phyloP scores from a whole-genome alignment of 129 eudicot genomes.

The Erigeron canadensis region DNA sequence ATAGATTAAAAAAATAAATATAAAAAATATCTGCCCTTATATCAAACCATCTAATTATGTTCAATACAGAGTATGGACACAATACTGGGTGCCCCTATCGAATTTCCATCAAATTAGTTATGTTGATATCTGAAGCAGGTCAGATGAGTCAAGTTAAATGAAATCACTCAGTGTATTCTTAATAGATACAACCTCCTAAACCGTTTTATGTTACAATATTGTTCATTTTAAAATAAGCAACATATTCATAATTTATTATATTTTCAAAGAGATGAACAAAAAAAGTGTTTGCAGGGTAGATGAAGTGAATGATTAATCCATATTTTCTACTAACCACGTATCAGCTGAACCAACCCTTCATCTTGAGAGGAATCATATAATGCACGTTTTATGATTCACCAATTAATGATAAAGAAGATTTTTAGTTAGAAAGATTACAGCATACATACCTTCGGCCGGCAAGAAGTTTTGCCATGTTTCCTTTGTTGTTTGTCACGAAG shows the following conservation, averaged over 20 bases:
- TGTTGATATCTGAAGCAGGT: neutral
- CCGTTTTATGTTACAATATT: neutral
- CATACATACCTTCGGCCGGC: slow-evolving; percentile 84
- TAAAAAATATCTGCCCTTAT: neutral
- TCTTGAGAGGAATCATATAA: slow-evolving; percentile 23
- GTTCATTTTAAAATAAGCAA: too few species aligned
- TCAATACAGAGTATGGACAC: slow-evolving; percentile 6
- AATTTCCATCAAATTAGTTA: slow-evolving; percentile 7
- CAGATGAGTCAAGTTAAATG: neutral
- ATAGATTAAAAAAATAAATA: neutral
- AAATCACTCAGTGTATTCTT: neutral
- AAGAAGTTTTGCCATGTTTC: slow-evolving; percentile 94
- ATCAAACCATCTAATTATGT: slow-evolving; percentile 2
- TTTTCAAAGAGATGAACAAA: neutral
- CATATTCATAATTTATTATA: neutral
- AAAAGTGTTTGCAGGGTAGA: neutral
- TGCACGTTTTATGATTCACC: neutral
- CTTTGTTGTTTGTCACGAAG: slow-evolving; percentile 86
- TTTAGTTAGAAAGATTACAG: neutral
- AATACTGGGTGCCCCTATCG: neutral
- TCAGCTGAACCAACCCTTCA: slow-evolving; percentile 3
- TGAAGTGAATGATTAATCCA: neutral
- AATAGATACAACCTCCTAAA: neutral
- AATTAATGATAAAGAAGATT: neutral
- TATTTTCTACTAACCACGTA: neutral